Percentiles rank a stretch among this genome's conserved stretches.
Conservation (phyloP, 805 yeast genomes). For the Lachancea thermotolerans region DNA sequence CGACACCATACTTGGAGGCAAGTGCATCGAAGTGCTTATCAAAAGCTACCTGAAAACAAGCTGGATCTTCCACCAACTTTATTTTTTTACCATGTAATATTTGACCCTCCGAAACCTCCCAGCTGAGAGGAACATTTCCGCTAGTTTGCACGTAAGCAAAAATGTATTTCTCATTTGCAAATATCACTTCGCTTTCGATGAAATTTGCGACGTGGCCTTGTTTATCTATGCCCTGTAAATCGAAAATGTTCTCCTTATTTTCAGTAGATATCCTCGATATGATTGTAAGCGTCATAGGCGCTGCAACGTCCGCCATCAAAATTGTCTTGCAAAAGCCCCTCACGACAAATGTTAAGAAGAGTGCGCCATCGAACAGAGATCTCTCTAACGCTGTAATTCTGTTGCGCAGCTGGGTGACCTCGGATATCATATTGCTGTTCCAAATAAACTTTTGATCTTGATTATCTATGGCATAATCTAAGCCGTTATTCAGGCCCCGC, state of each 20-base stretch:
- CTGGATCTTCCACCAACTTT: conserved; percentile 66
- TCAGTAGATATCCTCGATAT: conserved; percentile 88
- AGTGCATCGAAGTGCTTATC: conserved; percentile 71
- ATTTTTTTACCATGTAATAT: conserved; percentile 77
- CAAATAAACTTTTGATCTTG: conserved; percentile 80
- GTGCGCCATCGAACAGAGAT: conserved; percentile 53
- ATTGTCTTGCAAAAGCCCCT: conserved; percentile 85
- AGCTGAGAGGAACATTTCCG: conserved; percentile 90
- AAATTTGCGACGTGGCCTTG: conserved; percentile 89
- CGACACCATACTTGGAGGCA: conserved; percentile 71
- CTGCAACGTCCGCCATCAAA: conserved; percentile 16
- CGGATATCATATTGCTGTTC: conserved; percentile 81
- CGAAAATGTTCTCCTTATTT: conserved; percentile 80
- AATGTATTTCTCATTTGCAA: conserved; percentile 42
- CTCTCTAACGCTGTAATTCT: conserved; percentile 58
- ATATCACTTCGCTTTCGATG: conserved; percentile 81
- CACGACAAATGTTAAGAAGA: conserved; percentile 73
- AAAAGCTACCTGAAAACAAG: conserved; percentile 82
- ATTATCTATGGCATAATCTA: conserved; percentile 37
- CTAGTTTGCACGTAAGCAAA: conserved; percentile 78
- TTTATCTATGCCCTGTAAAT: conserved; percentile 84
- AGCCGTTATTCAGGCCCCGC: conserved; percentile 44
- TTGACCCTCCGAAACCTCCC: conserved; percentile 73
- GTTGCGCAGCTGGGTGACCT: conserved; percentile 62
- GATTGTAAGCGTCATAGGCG: conserved; percentile 48